Evolutionary conservation across 176 grass and related monocot species (phyloP), one percentile per base, ranked within the genome.

Genomic region (Triticum monococcum): DNA sequence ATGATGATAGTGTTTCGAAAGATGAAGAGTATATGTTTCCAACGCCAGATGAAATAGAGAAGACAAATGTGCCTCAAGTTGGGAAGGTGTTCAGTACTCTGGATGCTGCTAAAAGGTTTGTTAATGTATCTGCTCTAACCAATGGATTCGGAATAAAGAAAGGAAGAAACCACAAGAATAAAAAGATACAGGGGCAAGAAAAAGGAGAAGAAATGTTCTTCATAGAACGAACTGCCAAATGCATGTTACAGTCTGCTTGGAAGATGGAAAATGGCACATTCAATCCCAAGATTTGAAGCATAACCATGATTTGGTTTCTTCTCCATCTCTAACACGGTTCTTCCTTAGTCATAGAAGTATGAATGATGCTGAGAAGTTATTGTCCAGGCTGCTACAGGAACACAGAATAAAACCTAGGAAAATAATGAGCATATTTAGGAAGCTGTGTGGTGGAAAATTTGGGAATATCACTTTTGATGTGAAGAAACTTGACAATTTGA

Each of bases 211-310:
- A 59, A 36, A 71, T 72, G 33, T 36, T 12, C 8, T 61, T 60
- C 30, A 38, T 22, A 70, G 33, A 17, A 83, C 81, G 5, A 23
- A 25, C 38, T 83, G 66, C 46, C 48, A 23, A n/a, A 83, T 83
- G 81, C 71, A 72, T n/a, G 52, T 83, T 20, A 38, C 14, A 9
- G 67, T 83, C 32, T 72, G 59, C 59, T 32, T 83, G 24, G 32
- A 72, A 25, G 81, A 8, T 20, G 7, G 18, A 7, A 59, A 59
- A 8, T 59, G 56, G 56, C 18, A 59, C 6, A 59, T 59, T 22
- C 2, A 22, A 3, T 59, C 56, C 16, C 20, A 8, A 22, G 17
- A 8, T 3, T 22, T 59, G 18, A n/a, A 26, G 3, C 62, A 64
- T 9, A 64, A 64, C 9, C 62, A 64, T 64, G 8, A 6, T 26